A percentile compares a stretch with the other conserved stretches of the same genome.
These are phyloP conservation scores for Beta lomatogona DNA, from an alignment of 179 eudicot species.

Conservation along the genomic window DNA sequence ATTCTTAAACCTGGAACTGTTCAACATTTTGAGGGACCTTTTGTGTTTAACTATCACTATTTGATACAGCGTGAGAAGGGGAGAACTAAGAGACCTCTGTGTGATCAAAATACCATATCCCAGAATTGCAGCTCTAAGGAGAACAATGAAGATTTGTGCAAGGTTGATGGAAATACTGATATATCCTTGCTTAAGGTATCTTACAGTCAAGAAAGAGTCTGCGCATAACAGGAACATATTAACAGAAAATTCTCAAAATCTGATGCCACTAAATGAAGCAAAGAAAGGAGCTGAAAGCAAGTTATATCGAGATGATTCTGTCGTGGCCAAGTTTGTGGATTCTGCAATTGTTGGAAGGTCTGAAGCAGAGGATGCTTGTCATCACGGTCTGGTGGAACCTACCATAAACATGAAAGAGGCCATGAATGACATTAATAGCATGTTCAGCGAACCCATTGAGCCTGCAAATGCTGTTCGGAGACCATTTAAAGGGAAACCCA, in stretches of 20 bases:
- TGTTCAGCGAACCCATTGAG: slow-evolving; percentile 87
- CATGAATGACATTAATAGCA: slow-evolving; percentile 69
- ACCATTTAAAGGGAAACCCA: slow-evolving; percentile 40
- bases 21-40: neutral
- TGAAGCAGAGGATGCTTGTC: slow-evolving; percentile 80
- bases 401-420: slow-evolving; percentile 92
- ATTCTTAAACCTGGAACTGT: slow-evolving; percentile 5
- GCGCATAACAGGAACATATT: slow-evolving; percentile 18
- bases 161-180: slow-evolving; percentile 23
- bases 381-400: slow-evolving; percentile 95
- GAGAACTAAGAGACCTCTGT: slow-evolving; percentile 41
- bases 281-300: slow-evolving; percentile 35
- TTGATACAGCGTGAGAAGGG: slow-evolving; percentile 48
- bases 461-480: slow-evolving; percentile 47
- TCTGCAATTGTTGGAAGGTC: slow-evolving; percentile 74
- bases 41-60: neutral
- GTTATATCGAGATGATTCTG: slow-evolving; percentile 49
- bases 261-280: slow-evolving; percentile 25
- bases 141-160: slow-evolving; percentile 31
- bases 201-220: slow-evolving; percentile 18
- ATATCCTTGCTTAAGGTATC: slow-evolving; percentile 23
- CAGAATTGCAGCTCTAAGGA: slow-evolving; percentile 25
- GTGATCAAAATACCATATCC: slow-evolving; percentile 28
- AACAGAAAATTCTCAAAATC: slow-evolving; percentile 16
- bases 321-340: slow-evolving; percentile 68